Conservation (phyloP, 371 early-diverging fungal species). For the Haplosporangium sp. region DNA sequence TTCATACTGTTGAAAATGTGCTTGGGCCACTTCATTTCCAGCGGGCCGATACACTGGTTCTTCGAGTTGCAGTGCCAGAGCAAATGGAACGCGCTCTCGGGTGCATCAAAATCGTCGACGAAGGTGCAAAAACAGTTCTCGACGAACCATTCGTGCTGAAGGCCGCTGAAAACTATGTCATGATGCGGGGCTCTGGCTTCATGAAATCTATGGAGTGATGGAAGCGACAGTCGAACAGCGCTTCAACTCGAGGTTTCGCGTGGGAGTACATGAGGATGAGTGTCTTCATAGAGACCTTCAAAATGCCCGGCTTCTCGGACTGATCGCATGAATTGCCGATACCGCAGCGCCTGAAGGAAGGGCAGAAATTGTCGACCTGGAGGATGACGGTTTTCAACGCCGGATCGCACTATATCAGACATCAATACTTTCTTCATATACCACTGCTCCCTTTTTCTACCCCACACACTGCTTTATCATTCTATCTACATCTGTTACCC, state of each 20-base stretch:
- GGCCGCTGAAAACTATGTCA: constrained; percentile 15
- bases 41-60: too few species aligned
- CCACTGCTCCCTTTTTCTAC: too few species aligned
- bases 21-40: too few species aligned
- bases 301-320: constrained; percentile 2
- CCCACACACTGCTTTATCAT: too few species aligned
- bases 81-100: too few species aligned
- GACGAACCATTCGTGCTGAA: constrained; percentile 17
- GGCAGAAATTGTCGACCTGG: constrained; percentile 15
- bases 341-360: not conserved
- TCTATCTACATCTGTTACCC: too few species aligned
- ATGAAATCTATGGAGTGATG: constrained; percentile 10
- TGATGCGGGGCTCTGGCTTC: constrained; percentile 8
- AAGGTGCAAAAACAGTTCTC: not conserved
- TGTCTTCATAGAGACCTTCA: constrained; percentile 17
- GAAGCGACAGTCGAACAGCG: constrained; percentile 6
- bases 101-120: too few species aligned
- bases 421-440: too few species aligned
- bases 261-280: constrained; percentile 16
- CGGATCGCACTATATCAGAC: too few species aligned
- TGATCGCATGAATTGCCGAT: constrained; percentile 10
- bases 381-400: constrained; percentile 6
- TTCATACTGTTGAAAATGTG: too few species aligned
- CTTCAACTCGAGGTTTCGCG: constrained; percentile 8
- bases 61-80: too few species aligned